phyloP scores from a whole-genome alignment of 306 rosid genomes.

The Carpinus fangiana region DNA sequence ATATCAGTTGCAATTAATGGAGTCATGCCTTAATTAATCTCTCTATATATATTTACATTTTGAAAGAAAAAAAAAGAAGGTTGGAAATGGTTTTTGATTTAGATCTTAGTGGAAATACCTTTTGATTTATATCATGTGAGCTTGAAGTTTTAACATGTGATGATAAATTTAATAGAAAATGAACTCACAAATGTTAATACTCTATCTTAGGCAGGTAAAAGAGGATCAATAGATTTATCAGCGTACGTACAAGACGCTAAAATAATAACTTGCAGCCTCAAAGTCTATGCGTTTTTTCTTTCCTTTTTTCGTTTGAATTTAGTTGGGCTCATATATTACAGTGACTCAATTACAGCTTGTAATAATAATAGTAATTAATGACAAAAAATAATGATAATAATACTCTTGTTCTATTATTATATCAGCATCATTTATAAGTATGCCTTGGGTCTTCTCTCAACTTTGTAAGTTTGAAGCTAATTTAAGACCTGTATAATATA shows the following conservation, averaged over 20 bases:
- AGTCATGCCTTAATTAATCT: no score
- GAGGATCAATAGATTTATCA: neutral
- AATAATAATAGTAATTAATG: no score
- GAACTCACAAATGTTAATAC: neutral
- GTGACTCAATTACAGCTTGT: no score
- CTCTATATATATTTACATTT: neutral
- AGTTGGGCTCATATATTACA: neutral
- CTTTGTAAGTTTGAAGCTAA: neutral
- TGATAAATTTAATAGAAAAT: neutral
- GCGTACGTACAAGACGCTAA: neutral
- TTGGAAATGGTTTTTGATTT: neutral
- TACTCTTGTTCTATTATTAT: neutral
- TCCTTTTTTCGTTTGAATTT: neutral
- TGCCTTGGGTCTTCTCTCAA: neutral
- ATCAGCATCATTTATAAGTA: neutral
- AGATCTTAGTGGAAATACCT: neutral
- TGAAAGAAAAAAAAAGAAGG: no score
- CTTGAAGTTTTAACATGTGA: neutral
- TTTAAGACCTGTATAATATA: neutral
- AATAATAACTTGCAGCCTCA: neutral
- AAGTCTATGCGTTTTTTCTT: neutral
- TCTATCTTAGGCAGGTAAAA: neutral
- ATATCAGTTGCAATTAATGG: no score
- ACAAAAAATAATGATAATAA: no score
- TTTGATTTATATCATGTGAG: neutral